Conservation (phyloP, 208 protist species). For the Wallacemonas rigidus region DNA sequence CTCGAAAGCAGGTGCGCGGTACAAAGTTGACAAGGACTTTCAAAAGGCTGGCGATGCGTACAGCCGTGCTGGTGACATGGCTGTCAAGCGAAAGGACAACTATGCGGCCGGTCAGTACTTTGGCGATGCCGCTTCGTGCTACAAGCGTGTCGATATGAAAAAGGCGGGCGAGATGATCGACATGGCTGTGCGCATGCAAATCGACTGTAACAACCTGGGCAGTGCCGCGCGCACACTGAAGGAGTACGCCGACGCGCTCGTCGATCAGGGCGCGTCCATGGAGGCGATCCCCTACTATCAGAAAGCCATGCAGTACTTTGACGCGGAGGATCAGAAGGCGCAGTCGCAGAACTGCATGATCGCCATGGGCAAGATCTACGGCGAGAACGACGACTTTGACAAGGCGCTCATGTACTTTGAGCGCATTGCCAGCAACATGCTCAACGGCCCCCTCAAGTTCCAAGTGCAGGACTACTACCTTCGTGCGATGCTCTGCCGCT, state of each 20-base stretch:
- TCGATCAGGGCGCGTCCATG: conserved; percentile 54
- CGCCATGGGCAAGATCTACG: conserved; percentile 83
- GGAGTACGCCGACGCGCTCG: conserved; percentile 71
- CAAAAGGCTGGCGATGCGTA: conserved; percentile 76
- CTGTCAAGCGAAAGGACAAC: conserved; percentile 62
- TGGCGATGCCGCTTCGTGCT: conserved; percentile 61
- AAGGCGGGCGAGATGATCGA: conserved; percentile 64
- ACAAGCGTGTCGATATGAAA: conserved; percentile 63
- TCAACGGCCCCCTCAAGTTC: conserved; percentile 80
- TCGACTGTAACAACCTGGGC: conserved; percentile 74
- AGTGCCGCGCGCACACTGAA: conserved; percentile 67
- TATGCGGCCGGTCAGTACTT: conserved; percentile 39
- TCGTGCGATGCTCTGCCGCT: conserved; percentile 79
- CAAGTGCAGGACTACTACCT: conserved; percentile 90
- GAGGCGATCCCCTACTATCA: conserved; percentile 75
- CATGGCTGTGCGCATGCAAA: conserved; percentile 62
- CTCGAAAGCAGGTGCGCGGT: conserved; percentile 61
- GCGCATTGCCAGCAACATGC: conserved; percentile 56
- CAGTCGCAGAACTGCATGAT: conserved; percentile 80
- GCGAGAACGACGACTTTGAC: conserved; percentile 74
- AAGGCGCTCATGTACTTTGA: conserved; percentile 86
- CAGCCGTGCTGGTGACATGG: conserved; percentile 62
- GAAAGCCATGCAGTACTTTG: conserved; percentile 83
- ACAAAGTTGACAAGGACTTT: conserved; percentile 82
- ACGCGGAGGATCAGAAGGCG: conserved; percentile 74